Base-by-base conservation (phyloP, 1,284 basidiomycete species). In the Ustilago shanxiensis region DNA sequence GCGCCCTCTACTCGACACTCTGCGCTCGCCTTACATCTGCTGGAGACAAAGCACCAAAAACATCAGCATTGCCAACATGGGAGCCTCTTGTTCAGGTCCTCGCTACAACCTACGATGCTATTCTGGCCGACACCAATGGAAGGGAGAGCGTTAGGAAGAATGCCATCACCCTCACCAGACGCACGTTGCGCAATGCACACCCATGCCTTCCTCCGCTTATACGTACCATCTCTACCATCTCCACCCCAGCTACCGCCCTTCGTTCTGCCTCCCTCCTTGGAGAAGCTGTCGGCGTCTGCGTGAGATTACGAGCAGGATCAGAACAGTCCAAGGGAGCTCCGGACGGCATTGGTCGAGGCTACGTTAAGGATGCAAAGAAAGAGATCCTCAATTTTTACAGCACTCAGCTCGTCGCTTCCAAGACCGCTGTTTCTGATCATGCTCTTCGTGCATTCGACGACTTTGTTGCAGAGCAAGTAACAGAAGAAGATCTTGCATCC, bases 1-100 rank as follows among this genome's bases (percentile, higher is more conserved):
- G 91, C 80, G 89, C 88, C 14, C 85, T 93, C 45, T 93, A 92
- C 81, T 72, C 74, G 16, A 59, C 66, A 20, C 24, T 77, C 66
- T 90, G 90, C 76, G 59, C 87, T 1, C 86, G 88, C 2, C 87
- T 89, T 2, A 87, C 87, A 18, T 14, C 63, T 9, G n/a, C 24
- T 28, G 26, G 7, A 14, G 41, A 37, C 4, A 49, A 49, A 16
- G 28, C 33, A 10, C 24, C 35, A 14, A 61, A 60, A 31, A 20
- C 56, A 9, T 47, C 49, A 35, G 31, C 62, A 5, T 63, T 68
- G 13, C 58, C 74, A 2, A 58, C 66, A 44, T 78, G 72, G 63
- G 60, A 65, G 1, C 49, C 74, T 8, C 75, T 80, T 18, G 65
- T 79, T 11, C 73, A 77, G 10, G 39, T 72, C 11, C 63, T 82